Percentiles rank a stretch among this genome's conserved stretches.
Evolutionary conservation across 306 rosid species (phyloP).

Genomic region (Delonix regia): DNA sequence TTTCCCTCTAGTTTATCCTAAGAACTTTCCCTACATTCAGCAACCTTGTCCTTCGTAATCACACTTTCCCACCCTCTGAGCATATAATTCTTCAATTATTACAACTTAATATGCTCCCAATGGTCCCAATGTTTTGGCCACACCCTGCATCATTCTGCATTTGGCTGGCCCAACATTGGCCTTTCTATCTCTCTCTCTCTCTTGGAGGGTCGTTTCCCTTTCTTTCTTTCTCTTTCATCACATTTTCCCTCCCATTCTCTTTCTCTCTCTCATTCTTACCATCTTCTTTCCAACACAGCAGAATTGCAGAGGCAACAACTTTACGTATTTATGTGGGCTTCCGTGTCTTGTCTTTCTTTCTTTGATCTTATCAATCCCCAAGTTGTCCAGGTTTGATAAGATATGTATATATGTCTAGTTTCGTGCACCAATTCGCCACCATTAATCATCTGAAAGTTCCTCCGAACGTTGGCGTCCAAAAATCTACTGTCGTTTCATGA

Average conservation of each 20-base stretch:
- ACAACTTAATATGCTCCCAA: constrained; percentile 50
- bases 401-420: constrained; percentile 27
- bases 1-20: constrained; percentile 36
- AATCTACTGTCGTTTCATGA: constrained; percentile 87
- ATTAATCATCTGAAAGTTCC: constrained; percentile 78
- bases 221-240: constrained; percentile 45
- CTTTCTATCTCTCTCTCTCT: constrained; percentile 39
- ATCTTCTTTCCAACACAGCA: constrained; percentile 40
- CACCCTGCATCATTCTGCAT: constrained; percentile 70
- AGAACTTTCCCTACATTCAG: constrained; percentile 47
- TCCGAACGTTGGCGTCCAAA: constrained; percentile 96
- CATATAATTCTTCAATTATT: constrained; percentile 71
- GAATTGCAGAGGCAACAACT: constrained; percentile 38
- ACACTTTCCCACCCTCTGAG: constrained; percentile 40
- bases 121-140: constrained; percentile 66
- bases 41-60: constrained; percentile 62
- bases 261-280: neutral
- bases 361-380: constrained; percentile 46
- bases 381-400: constrained; percentile 75
- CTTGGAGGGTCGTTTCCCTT: constrained; percentile 62
- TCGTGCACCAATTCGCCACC: constrained; percentile 30
- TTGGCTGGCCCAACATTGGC: constrained; percentile 61
- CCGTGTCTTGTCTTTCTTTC: constrained; percentile 38
- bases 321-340: constrained; percentile 56
- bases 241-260: constrained; percentile 13